A percentile compares a stretch with the other conserved stretches of the same genome.
These are phyloP conservation scores for Carpinus viminea DNA, from an alignment of 306 rosid genomes.

Conservation along the genomic window DNA sequence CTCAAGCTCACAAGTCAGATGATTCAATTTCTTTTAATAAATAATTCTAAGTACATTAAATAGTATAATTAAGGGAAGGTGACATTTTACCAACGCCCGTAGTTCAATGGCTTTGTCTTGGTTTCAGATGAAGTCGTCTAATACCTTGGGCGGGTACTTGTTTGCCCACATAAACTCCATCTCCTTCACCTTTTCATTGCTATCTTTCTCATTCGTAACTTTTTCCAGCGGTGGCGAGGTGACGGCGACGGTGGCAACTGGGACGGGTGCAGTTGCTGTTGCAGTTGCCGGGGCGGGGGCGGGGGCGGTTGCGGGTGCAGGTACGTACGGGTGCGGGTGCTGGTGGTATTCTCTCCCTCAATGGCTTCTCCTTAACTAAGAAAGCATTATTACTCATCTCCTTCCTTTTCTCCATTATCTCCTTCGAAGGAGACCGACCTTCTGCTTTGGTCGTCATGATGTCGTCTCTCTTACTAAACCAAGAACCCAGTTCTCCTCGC, in stretches of 20 bases:
- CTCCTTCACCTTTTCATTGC: background rate
- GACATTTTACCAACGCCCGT: slow-evolving; percentile 40
- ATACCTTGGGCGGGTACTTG: slow-evolving; percentile 53
- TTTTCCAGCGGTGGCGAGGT: background rate
- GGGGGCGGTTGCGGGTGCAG: background rate
- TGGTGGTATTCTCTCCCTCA: slow-evolving; percentile 47
- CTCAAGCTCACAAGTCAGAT: background rate
- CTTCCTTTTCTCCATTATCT: background rate
- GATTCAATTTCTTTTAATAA: background rate
- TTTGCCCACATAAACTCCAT: slow-evolving; percentile 59
- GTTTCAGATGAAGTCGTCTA: slow-evolving; percentile 75
- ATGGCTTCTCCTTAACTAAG: slow-evolving; percentile 45
- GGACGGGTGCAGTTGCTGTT: no score
- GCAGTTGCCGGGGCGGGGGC: no score
- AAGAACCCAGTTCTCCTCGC: slow-evolving; percentile 22
- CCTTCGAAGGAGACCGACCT: background rate
- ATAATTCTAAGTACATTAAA: no score
- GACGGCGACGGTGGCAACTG: background rate
- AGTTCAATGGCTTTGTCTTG: slow-evolving; percentile 50
- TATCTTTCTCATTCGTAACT: background rate
- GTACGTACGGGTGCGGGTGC: background rate
- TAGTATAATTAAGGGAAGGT: background rate
- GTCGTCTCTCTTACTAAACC: background rate
- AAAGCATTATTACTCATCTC: background rate
- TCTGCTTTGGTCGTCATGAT: background rate